These are phyloP conservation scores for Monilinia fructicola DNA, from an alignment of 2,329 filamentous ascomycete genomes.

Conservation along the genomic window DNA sequence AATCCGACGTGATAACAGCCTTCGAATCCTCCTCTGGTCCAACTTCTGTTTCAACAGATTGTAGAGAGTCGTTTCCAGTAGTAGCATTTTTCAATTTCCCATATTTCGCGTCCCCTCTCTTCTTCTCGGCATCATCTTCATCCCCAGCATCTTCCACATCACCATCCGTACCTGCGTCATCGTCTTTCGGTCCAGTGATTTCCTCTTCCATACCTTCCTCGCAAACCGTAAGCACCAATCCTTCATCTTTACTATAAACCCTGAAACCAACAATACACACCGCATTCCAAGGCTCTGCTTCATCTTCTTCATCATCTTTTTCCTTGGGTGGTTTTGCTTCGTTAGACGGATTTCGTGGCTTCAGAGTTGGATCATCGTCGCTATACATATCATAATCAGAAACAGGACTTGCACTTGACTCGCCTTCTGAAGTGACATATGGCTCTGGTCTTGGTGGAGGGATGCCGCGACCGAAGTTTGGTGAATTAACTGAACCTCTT, in stretches of 20 bases:
- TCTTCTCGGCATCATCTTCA: slow-evolving; percentile 29
- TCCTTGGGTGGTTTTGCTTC: slow-evolving; percentile 31
- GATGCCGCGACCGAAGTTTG: neutral
- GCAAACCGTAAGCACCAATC: slow-evolving; percentile 34
- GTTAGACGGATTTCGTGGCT: slow-evolving; percentile 44
- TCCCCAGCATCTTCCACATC: slow-evolving; percentile 32
- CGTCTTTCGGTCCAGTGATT: neutral
- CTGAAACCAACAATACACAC: slow-evolving; percentile 46
- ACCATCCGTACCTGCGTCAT: slow-evolving; percentile 29
- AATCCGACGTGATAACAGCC: neutral
- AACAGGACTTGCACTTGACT: slow-evolving; percentile 60
- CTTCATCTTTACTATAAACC: slow-evolving; percentile 48
- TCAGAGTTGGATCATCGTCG: slow-evolving; percentile 56
- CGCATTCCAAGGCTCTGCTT: slow-evolving; percentile 46
- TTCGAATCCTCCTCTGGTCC: neutral
- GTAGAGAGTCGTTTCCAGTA: neutral
- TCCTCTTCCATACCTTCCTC: slow-evolving; percentile 28
- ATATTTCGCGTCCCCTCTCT: slow-evolving; percentile 12
- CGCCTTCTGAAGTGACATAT: slow-evolving; percentile 46
- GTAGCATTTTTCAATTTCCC: neutral
- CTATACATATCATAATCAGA: slow-evolving; percentile 60
- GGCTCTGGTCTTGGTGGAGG: slow-evolving; percentile 38
- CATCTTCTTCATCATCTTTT: slow-evolving; percentile 39
- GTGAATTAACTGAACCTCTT: neutral
- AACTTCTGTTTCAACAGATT: no score